phyloP scores from a whole-genome alignment of 2,329 filamentous ascomycete genomes.

The Claviceps capensis region DNA sequence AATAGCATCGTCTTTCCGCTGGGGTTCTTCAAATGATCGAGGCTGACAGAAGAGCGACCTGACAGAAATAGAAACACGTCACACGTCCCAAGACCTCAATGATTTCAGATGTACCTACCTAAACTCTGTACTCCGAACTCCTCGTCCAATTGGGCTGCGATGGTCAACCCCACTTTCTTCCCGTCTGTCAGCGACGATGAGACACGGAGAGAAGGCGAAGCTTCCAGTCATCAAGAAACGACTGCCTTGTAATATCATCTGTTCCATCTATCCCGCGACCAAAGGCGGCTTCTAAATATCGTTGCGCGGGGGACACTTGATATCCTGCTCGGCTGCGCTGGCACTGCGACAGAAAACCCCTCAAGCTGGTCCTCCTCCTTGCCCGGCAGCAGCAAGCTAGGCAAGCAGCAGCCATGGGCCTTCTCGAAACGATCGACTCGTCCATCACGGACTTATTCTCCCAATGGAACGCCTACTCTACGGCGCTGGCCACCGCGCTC shows the following conservation, averaged over 20 bases:
- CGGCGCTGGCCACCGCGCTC: constrained; percentile 51
- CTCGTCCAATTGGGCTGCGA: not conserved
- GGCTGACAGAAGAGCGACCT: too few species aligned
- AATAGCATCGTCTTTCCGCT: too few species aligned
- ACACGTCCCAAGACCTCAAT: too few species aligned
- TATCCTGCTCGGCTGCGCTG: not conserved
- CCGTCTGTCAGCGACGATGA: not conserved
- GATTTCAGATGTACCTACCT: too few species aligned
- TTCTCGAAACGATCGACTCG: constrained; percentile 53
- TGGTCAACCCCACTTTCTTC: not conserved
- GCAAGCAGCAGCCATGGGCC: constrained; percentile 19
- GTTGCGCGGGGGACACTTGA: not conserved
- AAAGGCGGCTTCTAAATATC: not conserved
- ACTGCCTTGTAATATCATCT: not conserved
- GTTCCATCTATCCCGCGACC: not conserved
- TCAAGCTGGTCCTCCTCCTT: not conserved
- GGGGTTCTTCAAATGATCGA: too few species aligned
- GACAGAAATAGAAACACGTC: too few species aligned
- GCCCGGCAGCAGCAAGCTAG: not conserved
- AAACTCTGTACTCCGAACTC: too few species aligned
- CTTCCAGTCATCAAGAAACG: not conserved
- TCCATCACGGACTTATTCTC: constrained; percentile 54
- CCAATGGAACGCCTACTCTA: constrained; percentile 75
- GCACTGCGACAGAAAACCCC: not conserved
- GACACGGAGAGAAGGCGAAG: not conserved